A percentile compares a stretch with the other conserved stretches of the same genome.
Evolutionary conservation across 1,284 basidiomycete genomes (phyloP).

Genomic region (Ustilago curta): DNA sequence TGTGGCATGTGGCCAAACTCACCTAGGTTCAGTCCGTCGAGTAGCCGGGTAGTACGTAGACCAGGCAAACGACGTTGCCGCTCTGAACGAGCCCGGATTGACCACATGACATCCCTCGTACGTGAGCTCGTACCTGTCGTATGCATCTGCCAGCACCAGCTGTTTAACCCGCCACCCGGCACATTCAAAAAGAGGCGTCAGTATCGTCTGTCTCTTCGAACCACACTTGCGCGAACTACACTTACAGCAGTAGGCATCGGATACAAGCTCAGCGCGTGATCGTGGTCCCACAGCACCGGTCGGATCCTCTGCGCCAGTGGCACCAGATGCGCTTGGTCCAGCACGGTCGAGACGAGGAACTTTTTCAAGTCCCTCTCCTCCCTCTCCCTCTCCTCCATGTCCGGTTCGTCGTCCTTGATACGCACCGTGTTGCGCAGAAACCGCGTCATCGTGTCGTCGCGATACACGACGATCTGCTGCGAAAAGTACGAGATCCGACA

Average conservation of each 20-base stretch:
- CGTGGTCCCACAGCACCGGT: slow-evolving; percentile 89
- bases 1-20: slow-evolving; percentile 6
- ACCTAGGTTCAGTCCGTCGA: slow-evolving; percentile 65
- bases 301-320: slow-evolving; percentile 82
- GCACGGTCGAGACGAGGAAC: slow-evolving; percentile 65
- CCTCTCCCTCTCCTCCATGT: slow-evolving; percentile 54
- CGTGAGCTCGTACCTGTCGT: slow-evolving; percentile 93
- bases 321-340: slow-evolving; percentile 76
- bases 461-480: slow-evolving; percentile 93
- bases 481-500: slow-evolving; percentile 94
- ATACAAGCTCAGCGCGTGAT: slow-evolving; percentile 91
- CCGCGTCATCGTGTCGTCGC: slow-evolving; percentile 92
- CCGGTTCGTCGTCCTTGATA: slow-evolving; percentile 58
- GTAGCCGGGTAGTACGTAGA: slow-evolving; percentile 69
- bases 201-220: no score
- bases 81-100: slow-evolving; percentile 80
- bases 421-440: slow-evolving; percentile 82
- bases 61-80: slow-evolving; percentile 65
- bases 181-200: slow-evolving; percentile 9
- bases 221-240: no score
- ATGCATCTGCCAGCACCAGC: slow-evolving; percentile 96
- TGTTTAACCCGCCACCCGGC: slow-evolving; percentile 67
- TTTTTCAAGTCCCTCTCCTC: slow-evolving; percentile 50
- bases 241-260: slow-evolving; percentile 91
- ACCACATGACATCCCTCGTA: slow-evolving; percentile 99